Percentiles rank a stretch among this genome's conserved stretches.
Conservation (phyloP, 768 basidiomycete genomes). For the Kwoniella botswanensis region DNA sequence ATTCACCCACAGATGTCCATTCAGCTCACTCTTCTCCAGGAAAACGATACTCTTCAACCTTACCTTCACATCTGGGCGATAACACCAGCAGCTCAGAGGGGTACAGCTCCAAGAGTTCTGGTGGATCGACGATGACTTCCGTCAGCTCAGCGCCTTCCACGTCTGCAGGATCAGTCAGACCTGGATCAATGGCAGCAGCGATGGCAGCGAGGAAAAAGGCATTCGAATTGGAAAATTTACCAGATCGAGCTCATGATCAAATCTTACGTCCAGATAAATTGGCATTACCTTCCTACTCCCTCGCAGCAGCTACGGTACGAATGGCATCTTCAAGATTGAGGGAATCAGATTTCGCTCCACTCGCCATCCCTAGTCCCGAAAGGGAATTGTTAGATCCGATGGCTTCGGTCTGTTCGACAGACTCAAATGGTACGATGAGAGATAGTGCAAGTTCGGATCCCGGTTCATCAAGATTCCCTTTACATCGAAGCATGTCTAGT, state of each 20-base stretch:
- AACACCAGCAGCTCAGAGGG: conserved; percentile 19
- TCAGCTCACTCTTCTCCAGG: conserved; percentile 47
- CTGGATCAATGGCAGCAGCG: conserved; percentile 23
- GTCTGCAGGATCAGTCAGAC: conserved; percentile 17
- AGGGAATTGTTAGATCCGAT: conserved; percentile 90
- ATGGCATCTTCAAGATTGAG: conserved; percentile 44
- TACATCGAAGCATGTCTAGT: conserved; percentile 56
- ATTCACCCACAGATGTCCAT: conserved; percentile 16
- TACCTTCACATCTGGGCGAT: not conserved
- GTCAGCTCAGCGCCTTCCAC: conserved; percentile 42
- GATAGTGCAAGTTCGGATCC: conserved; percentile 47
- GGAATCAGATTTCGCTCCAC: conserved; percentile 71
- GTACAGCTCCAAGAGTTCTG: conserved; percentile 26
- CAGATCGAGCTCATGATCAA: conserved; percentile 2
- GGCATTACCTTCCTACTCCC: conserved; percentile 44
- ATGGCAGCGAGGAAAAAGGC: conserved; percentile 33
- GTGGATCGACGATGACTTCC: conserved; percentile 34
- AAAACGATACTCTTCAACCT: conserved; percentile 14
- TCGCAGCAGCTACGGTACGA: conserved; percentile 53
- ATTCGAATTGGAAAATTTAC: conserved; percentile 36
- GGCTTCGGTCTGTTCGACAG: conserved; percentile 43
- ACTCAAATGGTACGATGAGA: conserved; percentile 12
- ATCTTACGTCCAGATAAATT: conserved; percentile 36
- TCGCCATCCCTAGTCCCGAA: conserved; percentile 87
- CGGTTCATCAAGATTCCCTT: conserved; percentile 52